phyloP scores from a whole-genome alignment of 1,284 basidiomycete genomes.

The Leccinum fuscescens region DNA sequence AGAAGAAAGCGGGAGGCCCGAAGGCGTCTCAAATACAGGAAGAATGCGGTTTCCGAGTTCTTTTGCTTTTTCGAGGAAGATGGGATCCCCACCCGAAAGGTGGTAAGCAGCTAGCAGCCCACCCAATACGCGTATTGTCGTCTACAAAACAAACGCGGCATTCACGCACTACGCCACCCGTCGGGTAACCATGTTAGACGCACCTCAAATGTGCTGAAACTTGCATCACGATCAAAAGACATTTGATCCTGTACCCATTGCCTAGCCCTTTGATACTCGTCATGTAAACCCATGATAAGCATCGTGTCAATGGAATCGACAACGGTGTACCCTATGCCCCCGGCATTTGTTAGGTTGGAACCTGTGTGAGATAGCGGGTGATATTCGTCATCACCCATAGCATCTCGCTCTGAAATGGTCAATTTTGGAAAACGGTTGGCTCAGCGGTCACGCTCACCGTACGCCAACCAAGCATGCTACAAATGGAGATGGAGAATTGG shows the following conservation, averaged over 20 bases:
- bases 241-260: slow-evolving; percentile 76
- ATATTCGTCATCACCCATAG: slow-evolving; percentile 88
- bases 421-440: slow-evolving; percentile 16
- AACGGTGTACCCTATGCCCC: slow-evolving; percentile 85
- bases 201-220: slow-evolving; percentile 92
- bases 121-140: slow-evolving; percentile 79
- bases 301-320: slow-evolving; percentile 86
- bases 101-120: slow-evolving; percentile 85
- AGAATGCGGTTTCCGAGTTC: slow-evolving; percentile 86
- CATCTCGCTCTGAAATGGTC: slow-evolving; percentile 67
- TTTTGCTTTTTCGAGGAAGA: slow-evolving; percentile 74
- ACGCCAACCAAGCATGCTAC: slow-evolving; percentile 78
- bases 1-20: slow-evolving; percentile 79
- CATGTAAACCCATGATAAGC: slow-evolving; percentile 78
- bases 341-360: slow-evolving; percentile 69
- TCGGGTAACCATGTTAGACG: slow-evolving; percentile 21
- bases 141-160: slow-evolving; percentile 39
- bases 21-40: slow-evolving; percentile 80
- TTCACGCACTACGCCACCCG: background rate
- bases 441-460: slow-evolving; percentile 48
- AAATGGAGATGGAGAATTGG: slow-evolving; percentile 16
- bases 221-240: slow-evolving; percentile 75
- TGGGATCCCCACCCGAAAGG: slow-evolving; percentile 57
- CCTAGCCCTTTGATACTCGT: slow-evolving; percentile 77
- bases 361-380: slow-evolving; percentile 79